Base-by-base conservation (phyloP, 805 yeast species). In the Wickerhamomyces kurtzmanii region DNA sequence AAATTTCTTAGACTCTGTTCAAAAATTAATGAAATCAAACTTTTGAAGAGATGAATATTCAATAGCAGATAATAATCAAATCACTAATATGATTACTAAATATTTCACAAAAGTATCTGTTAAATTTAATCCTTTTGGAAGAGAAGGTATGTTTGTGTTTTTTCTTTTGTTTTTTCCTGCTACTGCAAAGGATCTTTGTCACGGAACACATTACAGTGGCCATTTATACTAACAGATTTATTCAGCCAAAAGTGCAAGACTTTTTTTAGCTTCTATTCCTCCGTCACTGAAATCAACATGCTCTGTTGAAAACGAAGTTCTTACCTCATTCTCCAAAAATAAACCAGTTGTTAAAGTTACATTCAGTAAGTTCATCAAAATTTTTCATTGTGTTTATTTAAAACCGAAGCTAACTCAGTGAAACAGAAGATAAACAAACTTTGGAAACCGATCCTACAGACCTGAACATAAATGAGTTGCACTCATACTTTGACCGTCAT, bases 31-130 rank as follows among this genome's bases (percentile, higher is more conserved):
- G n/a, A n/a, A n/a, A n/a, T n/a, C n/a, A n/a, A n/a, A n/a, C n/a
- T n/a, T n/a, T n/a, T n/a, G n/a, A n/a, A n/a, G n/a, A n/a, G n/a
- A n/a, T n/a, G n/a, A n/a, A n/a, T n/a, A n/a, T n/a, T n/a, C n/a
- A n/a, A n/a, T n/a, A n/a, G n/a, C n/a, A n/a, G n/a, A n/a, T n/a
- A 15, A 15, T 12, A 4, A 23, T 7, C 5, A 6, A 15, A 6
- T 6, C 6, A 14, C 22, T n/a, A 9, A 10, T 11, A 87, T 87
- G 97, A 81, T 87, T 46, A 89, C 96, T 22, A 85, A 84, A 55
- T 87, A 80, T 57, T 84, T 89, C 59, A 65, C 86, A 20, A 73
- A 74, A 38, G 84, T 85, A 7, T 62, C 63, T 24, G 82, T 89
- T 23, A 74, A 65, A 46, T 84, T 87, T 65, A 74, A 82, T 51